A percentile compares a stretch with the other conserved stretches of the same genome.
These are phyloP conservation scores for Xylariales sp. DNA, from an alignment of 2,329 filamentous ascomycete species.

Conservation along the genomic window DNA sequence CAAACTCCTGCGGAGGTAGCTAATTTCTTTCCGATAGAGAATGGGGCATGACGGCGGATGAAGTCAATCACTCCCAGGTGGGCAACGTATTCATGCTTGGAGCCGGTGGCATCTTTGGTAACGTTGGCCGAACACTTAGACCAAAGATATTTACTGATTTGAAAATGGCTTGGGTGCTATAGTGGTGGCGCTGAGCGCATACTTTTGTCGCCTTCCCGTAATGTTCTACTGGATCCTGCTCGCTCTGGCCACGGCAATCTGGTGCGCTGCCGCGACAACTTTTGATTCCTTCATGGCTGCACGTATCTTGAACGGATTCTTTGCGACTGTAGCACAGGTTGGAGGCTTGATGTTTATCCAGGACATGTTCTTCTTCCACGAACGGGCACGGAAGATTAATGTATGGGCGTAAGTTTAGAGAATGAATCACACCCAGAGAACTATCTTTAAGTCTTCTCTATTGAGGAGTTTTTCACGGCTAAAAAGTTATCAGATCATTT, in stretches of 20 bases:
- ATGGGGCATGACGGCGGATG: slow-evolving; percentile 43
- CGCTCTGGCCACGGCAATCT: slow-evolving; percentile 32
- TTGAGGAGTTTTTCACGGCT: too few relatives aligned
- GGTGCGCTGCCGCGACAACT: slow-evolving; percentile 38
- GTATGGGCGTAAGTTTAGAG: slow-evolving; percentile 40
- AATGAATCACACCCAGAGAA: too few relatives aligned
- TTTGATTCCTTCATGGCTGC: slow-evolving; percentile 45
- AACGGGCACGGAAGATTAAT: slow-evolving; percentile 46
- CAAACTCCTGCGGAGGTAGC: too few relatives aligned
- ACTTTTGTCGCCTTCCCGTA: slow-evolving; percentile 38
- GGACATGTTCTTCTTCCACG: slow-evolving; percentile 58
- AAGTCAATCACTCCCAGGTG: slow-evolving; percentile 46
- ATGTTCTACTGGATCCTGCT: slow-evolving; percentile 35
- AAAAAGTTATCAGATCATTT: slow-evolving; percentile 20
- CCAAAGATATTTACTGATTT: too few relatives aligned
- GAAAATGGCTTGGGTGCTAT: too few relatives aligned
- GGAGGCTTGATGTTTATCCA: slow-evolving; percentile 49
- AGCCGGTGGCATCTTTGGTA: slow-evolving; percentile 34
- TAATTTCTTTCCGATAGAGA: slow-evolving; percentile 13
- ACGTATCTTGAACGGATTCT: slow-evolving; percentile 43
- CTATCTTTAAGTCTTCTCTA: too few relatives aligned
- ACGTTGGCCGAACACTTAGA: slow-evolving; percentile 11
- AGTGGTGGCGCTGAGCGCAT: slow-evolving; percentile 36
- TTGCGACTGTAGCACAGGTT: slow-evolving; percentile 39
- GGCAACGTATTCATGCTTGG: slow-evolving; percentile 49